A percentile compares a stretch with the other conserved stretches of the same genome.
Evolutionary conservation across 2,329 filamentous ascomycete genomes (phyloP).

Genomic region (Trichoderma brevicompactum): DNA sequence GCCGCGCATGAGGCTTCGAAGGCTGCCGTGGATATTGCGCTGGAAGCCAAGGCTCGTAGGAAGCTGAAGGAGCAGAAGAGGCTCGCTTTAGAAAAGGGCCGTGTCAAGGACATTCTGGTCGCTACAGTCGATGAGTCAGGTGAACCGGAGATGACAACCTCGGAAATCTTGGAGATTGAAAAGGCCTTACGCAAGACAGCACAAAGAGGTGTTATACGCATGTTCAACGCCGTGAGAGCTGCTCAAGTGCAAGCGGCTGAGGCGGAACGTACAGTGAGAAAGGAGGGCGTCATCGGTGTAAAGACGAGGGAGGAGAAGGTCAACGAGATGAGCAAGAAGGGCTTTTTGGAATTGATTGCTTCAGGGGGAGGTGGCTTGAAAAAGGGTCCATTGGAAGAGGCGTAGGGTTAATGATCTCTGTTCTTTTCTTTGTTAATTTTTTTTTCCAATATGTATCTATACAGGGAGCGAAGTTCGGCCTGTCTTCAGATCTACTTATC

Average conservation of each 20-base stretch:
- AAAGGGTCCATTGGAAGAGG: slow-evolving; percentile 63
- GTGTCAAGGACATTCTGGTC: slow-evolving; percentile 82
- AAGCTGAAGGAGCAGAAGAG: slow-evolving; percentile 82
- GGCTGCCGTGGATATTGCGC: slow-evolving; percentile 72
- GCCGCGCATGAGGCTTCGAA: slow-evolving; percentile 73
- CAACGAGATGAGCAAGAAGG: slow-evolving; percentile 96
- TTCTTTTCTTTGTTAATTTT: not conserved
- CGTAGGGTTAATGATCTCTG: slow-evolving; percentile 33
- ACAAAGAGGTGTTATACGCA: slow-evolving; percentile 89
- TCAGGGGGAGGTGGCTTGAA: slow-evolving; percentile 64
- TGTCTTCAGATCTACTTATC: slow-evolving; percentile 26
- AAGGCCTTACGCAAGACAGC: slow-evolving; percentile 82
- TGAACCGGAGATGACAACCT: slow-evolving; percentile 51
- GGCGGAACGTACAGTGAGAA: slow-evolving; percentile 70
- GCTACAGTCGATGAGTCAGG: slow-evolving; percentile 60
- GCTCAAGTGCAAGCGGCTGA: slow-evolving; percentile 88
- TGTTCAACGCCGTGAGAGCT: slow-evolving; percentile 93
- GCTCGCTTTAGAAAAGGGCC: slow-evolving; percentile 79
- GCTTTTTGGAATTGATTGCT: slow-evolving; percentile 89
- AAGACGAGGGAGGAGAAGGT: slow-evolving; percentile 82
- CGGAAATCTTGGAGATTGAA: slow-evolving; percentile 70
- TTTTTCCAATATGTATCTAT: slow-evolving; percentile 20
- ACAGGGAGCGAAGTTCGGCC: slow-evolving; percentile 29
- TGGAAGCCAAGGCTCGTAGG: slow-evolving; percentile 80
- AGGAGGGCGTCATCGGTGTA: slow-evolving; percentile 77